Evolutionary conservation across 2,329 filamentous ascomycete species (phyloP), one percentile per base, ranked within the genome.

Genomic region (Phoma sp.): DNA sequence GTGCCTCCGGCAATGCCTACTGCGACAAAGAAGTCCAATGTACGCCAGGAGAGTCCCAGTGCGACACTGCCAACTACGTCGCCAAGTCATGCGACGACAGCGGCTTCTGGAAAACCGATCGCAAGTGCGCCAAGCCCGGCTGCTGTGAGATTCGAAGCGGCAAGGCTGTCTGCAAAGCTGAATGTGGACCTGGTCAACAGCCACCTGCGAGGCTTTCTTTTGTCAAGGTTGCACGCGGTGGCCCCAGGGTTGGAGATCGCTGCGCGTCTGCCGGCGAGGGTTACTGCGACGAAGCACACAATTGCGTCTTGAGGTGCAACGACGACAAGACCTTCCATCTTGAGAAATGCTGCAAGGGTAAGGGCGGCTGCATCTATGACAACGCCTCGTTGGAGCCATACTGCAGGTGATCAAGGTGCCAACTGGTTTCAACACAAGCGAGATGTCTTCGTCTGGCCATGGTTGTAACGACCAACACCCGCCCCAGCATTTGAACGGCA

Each of bases 121-220:
- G 53, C 44, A 60, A 60, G 41, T 60, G 57, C 41, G 24, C 41
- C 22, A 50, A 47, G 22, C 48, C 44, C 15, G 57, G 57, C 8
- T 55, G 43, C 29, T 59, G 57, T 19, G 49, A 49, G n/a, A 6
- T 49, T 8, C 36, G 43, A 27, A 10, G 25, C 12, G 52, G 52
- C n/a, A 19, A 39, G 31, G 57, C 57, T 22, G n/a, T 35, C n/a
- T 59, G 57, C 37, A 51, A 50, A 32, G 31, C 39, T 32, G 44
- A 45, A 22, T 55, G 44, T n/a, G 39, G 45, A 13, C 31, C 29
- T 19, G 43, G 45, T 8, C 40, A 10, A 31, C n/a, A 48, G 35
- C 56, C 43, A 15, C 43, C 33, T 12, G 6, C 29, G 9, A 21
- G 10, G 15, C 35, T 37, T 13, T 24, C 29, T 32, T 27, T 9